These are phyloP conservation scores for Aspergillus eucalypticola DNA, from an alignment of 2,329 filamentous ascomycete genomes.

Conservation along the genomic window DNA sequence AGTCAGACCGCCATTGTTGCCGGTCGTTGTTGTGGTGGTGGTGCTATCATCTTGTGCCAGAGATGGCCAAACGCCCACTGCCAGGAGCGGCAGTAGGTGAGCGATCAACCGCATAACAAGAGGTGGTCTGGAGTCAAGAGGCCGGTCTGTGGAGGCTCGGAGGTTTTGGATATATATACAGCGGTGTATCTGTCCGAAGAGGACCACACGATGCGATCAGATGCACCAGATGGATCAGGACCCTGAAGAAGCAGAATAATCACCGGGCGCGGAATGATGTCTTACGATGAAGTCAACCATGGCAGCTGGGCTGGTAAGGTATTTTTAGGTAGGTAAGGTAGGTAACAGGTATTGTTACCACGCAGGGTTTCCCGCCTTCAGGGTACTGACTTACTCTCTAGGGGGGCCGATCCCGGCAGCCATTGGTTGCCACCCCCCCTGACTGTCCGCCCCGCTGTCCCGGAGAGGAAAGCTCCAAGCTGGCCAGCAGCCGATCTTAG, in stretches of 20 bases:
- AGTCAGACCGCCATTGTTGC: constrained; percentile 17
- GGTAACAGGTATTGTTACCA: neutral
- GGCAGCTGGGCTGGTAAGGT: neutral
- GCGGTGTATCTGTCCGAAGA: neutral
- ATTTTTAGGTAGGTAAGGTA: neutral
- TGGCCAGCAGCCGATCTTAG: neutral
- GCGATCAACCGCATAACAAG: constrained; percentile 15
- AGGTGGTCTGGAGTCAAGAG: neutral
- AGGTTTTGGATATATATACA: neutral
- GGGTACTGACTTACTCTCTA: neutral
- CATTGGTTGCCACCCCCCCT: neutral
- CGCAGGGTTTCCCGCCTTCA: neutral
- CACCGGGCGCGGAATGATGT: neutral
- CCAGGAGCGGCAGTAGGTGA: constrained; percentile 19
- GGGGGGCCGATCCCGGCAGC: neutral
- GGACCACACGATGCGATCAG: neutral
- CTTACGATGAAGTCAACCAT: neutral
- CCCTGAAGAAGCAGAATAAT: neutral
- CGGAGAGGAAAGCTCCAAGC: neutral
- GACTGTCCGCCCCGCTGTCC: neutral
- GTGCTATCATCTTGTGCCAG: constrained; percentile 13
- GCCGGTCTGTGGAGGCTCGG: neutral
- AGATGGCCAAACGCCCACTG: constrained; percentile 11
- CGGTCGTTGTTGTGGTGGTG: constrained; percentile 8
- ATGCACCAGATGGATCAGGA: neutral